These are phyloP conservation scores for Chrysanthemum makinoi DNA, from an alignment of 129 eudicot species.

Conservation along the genomic window DNA sequence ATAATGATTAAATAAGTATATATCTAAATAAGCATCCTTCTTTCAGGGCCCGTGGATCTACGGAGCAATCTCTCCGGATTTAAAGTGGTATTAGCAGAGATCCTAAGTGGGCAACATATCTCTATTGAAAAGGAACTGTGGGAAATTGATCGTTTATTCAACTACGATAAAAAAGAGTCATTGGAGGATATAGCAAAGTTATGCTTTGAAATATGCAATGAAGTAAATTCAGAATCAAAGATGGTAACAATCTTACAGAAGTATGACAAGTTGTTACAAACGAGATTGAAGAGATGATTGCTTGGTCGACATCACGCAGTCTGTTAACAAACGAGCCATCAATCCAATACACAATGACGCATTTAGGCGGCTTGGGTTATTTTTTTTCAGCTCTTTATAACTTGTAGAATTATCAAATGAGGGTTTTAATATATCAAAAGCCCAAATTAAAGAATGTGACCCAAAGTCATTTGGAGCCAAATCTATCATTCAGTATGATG, in stretches of 20 bases:
- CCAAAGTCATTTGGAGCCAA: too few relatives aligned
- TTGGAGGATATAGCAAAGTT: background rate
- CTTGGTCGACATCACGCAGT: background rate
- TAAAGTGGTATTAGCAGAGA: constrained; percentile 15
- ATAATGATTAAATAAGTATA: background rate
- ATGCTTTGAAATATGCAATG: constrained; percentile 11
- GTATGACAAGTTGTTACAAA: background rate
- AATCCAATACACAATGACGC: too few relatives aligned
- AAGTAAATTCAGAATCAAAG: background rate
- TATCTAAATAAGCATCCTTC: background rate
- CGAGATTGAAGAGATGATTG: background rate
- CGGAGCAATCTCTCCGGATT: background rate
- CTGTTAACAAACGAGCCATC: too few relatives aligned
- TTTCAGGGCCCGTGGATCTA: background rate
- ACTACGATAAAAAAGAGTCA: background rate
- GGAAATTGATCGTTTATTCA: background rate
- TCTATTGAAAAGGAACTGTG: too few relatives aligned
- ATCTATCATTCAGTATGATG: too few relatives aligned
- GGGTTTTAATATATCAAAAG: too few relatives aligned
- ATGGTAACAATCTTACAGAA: constrained; percentile 11
- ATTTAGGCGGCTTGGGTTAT: too few relatives aligned
- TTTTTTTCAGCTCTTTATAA: too few relatives aligned
- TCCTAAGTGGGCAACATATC: constrained; percentile 2
- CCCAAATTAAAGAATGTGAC: too few relatives aligned
- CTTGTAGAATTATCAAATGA: too few relatives aligned